Evolutionary conservation across 176 grass and related monocot species (phyloP).

Genomic region (Typha latifolia): DNA sequence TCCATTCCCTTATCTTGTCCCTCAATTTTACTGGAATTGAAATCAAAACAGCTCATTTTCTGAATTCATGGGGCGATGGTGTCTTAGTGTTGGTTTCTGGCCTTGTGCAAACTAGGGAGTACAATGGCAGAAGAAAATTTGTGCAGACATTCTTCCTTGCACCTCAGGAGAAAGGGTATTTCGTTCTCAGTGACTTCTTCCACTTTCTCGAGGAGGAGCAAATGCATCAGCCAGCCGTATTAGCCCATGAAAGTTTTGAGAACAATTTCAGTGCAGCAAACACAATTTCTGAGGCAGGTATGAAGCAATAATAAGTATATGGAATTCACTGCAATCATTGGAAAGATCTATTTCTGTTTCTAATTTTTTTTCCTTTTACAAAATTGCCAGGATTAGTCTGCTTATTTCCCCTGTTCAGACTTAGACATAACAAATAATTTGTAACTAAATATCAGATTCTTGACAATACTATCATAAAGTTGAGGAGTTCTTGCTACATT

Average conservation of each 20-base stretch:
- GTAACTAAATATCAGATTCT: too few relatives aligned
- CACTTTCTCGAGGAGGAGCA: conserved; percentile 89
- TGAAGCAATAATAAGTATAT: background rate
- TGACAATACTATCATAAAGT: too few relatives aligned
- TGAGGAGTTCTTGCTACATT: too few relatives aligned
- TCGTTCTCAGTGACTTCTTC: conserved; percentile 93
- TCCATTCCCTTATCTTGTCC: conserved; percentile 71
- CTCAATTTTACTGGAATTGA: conserved; percentile 87
- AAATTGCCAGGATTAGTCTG: too few relatives aligned
- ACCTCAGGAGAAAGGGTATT: conserved; percentile 94
- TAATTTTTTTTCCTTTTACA: too few relatives aligned
- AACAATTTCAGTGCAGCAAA: conserved; percentile 32
- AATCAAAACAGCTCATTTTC: conserved; percentile 77
- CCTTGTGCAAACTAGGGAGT: conserved; percentile 72
- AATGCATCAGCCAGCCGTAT: conserved; percentile 34
- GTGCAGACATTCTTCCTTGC: conserved; percentile 93
- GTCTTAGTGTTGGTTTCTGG: conserved; percentile 87
- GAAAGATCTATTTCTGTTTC: too few relatives aligned
- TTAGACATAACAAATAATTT: too few relatives aligned
- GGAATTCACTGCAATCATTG: background rate
- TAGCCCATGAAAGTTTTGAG: conserved; percentile 43
- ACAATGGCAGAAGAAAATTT: conserved; percentile 60
- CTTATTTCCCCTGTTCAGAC: too few relatives aligned
- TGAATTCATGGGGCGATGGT: conserved; percentile 78
- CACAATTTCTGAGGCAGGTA: conserved; percentile 37